Conservation (phyloP, 164 flowering plant species). For the Warburgia ugandensis region DNA sequence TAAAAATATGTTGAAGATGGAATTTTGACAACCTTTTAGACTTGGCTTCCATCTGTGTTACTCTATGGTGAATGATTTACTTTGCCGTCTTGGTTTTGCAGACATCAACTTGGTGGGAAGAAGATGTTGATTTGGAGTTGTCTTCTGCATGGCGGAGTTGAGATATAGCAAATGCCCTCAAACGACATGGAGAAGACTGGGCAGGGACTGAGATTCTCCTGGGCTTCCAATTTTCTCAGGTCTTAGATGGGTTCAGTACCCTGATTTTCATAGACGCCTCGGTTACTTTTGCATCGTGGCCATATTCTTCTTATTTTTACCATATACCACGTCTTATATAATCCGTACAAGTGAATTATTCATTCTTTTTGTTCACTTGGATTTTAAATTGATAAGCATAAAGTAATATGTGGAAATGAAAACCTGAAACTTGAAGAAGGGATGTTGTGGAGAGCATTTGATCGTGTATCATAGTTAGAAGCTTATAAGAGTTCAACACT, state of each 20-base stretch:
- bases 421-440: no score
- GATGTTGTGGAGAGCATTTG: no score
- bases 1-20: background rate
- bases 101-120: background rate
- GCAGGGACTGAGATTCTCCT: no score
- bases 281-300: no score
- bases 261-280: no score
- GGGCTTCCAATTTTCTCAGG: no score
- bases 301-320: no score
- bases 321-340: no score
- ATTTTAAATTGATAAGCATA: background rate
- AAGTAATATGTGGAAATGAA: background rate
- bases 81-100: background rate
- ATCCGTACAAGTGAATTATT: no score
- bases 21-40: background rate
- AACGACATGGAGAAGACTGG: background rate
- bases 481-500: no score
- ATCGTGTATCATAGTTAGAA: no score
- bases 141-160: slow-evolving; percentile 91
- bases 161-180: slow-evolving; percentile 5
- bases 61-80: background rate
- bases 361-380: background rate
- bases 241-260: no score
- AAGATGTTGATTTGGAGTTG: background rate
- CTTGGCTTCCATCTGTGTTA: background rate